Evolutionary conservation across 768 basidiomycete genomes (phyloP), one percentile per base, ranked within the genome.

Genomic region (Amanita thiersii): DNA sequence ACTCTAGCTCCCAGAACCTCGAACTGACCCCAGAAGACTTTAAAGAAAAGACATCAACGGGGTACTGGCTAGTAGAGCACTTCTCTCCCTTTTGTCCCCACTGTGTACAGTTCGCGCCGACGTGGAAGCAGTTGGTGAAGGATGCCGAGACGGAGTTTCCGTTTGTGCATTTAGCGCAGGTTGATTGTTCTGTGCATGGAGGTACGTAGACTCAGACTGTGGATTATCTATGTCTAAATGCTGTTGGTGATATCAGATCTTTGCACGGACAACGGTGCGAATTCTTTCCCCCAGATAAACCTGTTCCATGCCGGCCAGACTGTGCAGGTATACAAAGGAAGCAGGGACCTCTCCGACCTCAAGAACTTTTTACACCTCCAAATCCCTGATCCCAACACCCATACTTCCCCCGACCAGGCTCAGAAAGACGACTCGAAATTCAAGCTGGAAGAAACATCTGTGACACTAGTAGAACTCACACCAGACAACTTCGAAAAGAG

Each of bases 81-180:
- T 96, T 77, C 56, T 91, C 87, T 1, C 92, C 92, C 0, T 82
- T 80, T 53, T 96, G 92, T 52, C 56, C 59, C 3, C 91, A 94
- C 55, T 96, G 91, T 59, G 68, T 70, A 23, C 56, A 63, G 0
- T 94, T 96, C 50, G 79, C 77, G 7, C 83, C 91, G 0, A 89
- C 81, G 19, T 96, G 92, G 90, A 67, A 78, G 31, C 61, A 78
- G 36, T 65, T 94, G 5, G 77, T 75, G 4, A 59, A 64, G 11
- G 66, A 77, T 23, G 68, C 67, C 20, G 63, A 69, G 60, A 65
- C 52, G 46, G 72, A 68, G 59, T 60, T 59, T 11, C 75, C 62
- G 0, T 57, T 65, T 5, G 70, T 93, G 5, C 71, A 73, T 33
- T 66, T 93, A 40, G 90, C 83, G 0, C 88, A 91, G 53, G 81